These are phyloP conservation scores for Colletotrichum camelliae DNA, from an alignment of 2,329 filamentous ascomycete species.

Conservation along the genomic window DNA sequence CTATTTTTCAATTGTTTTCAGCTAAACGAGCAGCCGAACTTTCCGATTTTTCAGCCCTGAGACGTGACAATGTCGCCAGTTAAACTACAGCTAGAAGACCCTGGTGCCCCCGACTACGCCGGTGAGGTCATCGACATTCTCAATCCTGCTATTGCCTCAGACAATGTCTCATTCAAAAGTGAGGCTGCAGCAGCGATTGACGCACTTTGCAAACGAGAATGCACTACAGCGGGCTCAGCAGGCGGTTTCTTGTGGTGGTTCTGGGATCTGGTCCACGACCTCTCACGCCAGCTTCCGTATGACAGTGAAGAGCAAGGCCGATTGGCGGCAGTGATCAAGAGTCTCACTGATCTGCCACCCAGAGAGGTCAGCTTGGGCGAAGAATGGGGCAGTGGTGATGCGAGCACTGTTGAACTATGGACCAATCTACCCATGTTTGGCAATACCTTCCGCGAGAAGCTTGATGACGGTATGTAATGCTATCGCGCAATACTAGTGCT, in stretches of 20 bases:
- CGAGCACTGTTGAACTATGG: not conserved
- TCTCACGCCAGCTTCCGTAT: slow-evolving; percentile 25
- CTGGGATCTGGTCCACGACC: slow-evolving; percentile 27
- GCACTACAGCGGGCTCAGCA: not conserved
- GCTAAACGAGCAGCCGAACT: not conserved
- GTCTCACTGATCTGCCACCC: not conserved
- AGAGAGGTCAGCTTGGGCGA: rapidly evolving
- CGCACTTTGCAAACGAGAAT: not conserved
- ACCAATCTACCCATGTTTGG: not conserved
- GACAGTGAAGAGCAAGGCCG: slow-evolving; percentile 21
- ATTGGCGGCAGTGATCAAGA: not conserved
- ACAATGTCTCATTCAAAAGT: not conserved
- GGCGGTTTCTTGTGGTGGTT: slow-evolving; percentile 26
- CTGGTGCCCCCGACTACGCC: not conserved
- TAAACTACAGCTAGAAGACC: not conserved
- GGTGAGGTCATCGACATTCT: not conserved
- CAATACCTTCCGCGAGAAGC: not conserved
- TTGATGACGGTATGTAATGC: not conserved
- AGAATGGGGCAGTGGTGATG: not conserved
- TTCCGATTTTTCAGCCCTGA: rapidly evolving
- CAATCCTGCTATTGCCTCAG: not conserved
- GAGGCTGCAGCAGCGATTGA: not conserved
- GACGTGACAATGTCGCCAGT: not conserved
- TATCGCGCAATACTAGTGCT: rapidly evolving
- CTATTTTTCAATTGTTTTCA: not conserved